Percentiles rank a stretch among this genome's conserved stretches.
Conservation (phyloP, 768 basidiomycete genomes). For the Kwoniella shandongensis region DNA sequence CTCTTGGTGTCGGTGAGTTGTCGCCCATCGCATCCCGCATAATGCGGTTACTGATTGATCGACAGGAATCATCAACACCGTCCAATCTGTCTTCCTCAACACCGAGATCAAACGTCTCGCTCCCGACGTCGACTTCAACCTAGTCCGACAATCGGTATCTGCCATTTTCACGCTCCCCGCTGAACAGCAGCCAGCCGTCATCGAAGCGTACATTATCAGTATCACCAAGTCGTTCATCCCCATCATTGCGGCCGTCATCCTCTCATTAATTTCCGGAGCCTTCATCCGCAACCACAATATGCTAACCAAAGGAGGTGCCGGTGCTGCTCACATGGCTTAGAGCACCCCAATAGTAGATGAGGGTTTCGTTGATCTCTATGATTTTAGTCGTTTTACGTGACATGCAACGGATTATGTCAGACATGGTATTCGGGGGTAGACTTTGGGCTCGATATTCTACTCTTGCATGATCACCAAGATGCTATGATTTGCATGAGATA, state of each 20-base stretch:
- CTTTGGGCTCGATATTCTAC: neutral
- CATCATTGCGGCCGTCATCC: conserved; percentile 33
- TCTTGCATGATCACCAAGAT: too few relatives aligned
- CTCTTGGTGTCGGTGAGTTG: conserved; percentile 36
- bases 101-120: conserved; percentile 27
- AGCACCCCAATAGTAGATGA: neutral
- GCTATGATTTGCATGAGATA: conserved; percentile 3
- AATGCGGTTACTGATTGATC: neutral
- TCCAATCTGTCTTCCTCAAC: conserved; percentile 42
- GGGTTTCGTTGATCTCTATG: neutral
- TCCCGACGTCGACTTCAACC: conserved; percentile 37
- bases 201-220: conserved; percentile 44
- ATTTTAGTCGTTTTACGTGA: neutral
- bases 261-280: conserved; percentile 27
- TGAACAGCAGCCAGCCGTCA: conserved; percentile 32
- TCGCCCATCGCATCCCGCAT: neutral
- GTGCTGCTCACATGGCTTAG: conserved; percentile 26
- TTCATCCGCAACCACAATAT: conserved; percentile 46
- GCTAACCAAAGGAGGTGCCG: conserved; percentile 31
- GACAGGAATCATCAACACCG: conserved; percentile 42
- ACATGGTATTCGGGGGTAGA: neutral
- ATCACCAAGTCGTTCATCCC: conserved; percentile 44
- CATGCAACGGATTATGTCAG: neutral
- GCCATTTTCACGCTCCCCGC: conserved; percentile 33
- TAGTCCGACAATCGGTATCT: conserved; percentile 34